These are phyloP conservation scores for Spatholobus suberectus DNA, from an alignment of 306 rosid genomes.

Conservation along the genomic window DNA sequence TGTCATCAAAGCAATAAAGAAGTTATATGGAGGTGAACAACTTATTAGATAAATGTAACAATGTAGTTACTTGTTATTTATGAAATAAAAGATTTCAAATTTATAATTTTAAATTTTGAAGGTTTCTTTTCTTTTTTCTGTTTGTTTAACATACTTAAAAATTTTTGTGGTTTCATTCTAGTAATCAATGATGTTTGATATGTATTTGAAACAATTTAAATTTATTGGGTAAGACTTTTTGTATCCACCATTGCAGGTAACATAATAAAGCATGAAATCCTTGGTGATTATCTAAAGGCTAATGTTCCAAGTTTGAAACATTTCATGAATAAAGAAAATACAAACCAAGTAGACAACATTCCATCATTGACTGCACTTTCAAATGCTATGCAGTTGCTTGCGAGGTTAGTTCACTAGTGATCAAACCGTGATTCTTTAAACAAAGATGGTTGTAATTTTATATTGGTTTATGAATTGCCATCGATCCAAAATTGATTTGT, in stretches of 20 bases:
- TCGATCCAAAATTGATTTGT: background rate
- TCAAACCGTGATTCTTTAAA: background rate
- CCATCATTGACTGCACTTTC: too few relatives aligned
- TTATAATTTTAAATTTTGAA: background rate
- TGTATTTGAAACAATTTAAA: background rate
- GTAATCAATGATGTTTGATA: conserved; percentile 20
- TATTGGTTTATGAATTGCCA: conserved; percentile 7
- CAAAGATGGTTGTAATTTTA: background rate
- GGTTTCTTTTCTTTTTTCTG: too few relatives aligned
- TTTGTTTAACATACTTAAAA: too few relatives aligned
- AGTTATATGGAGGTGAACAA: conserved; percentile 69
- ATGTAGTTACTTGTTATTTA: background rate
- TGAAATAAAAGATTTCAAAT: background rate
- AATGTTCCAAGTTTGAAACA: conserved; percentile 72
- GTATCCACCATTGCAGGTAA: conserved; percentile 59
- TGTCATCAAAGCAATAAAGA: conserved; percentile 53
- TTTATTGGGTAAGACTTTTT: too few relatives aligned
- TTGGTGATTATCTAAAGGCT: conserved; percentile 61
- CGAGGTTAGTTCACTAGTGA: conserved; percentile 55
- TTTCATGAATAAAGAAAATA: too few relatives aligned
- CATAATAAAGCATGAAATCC: conserved; percentile 55
- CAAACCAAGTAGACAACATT: too few relatives aligned
- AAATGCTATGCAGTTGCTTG: conserved; percentile 61
- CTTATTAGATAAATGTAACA: background rate
- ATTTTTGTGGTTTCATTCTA: too few relatives aligned